Evolutionary conservation across 2,329 filamentous ascomycete genomes (phyloP), one percentile per base, ranked within the genome.

Genomic region (Fusarium sp.): DNA sequence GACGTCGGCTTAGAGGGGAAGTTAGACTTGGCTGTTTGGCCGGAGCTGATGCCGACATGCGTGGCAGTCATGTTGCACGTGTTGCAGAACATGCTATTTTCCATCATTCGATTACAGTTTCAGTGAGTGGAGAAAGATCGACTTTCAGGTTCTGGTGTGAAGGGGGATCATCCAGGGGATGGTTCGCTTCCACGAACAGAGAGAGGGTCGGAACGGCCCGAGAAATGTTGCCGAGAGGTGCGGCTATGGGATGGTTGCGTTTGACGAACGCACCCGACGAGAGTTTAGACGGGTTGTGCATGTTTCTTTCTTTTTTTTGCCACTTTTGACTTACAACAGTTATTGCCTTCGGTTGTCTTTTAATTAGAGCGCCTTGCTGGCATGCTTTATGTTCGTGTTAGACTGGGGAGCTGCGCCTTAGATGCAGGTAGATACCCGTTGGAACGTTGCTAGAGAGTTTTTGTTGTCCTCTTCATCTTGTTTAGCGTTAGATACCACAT

Each of bases 11-110:
- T 87, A 40, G 90, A 92, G 79, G 90, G 88, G 26, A 88, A 87
- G 78, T 80, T 87, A 64, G 90, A 92, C 77, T 80, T 92, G 69
- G 86, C 85, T 8, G 86, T 88, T 57, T 91, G 89, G 87, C 89
- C 90, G 3, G 90, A 91, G 80, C 78, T 92, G 73, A 78, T 92
- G 72, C 90, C 90, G 18, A 90, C 90, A 5, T 87, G 87, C 56
- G 87, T 90, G 20, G 88, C 87, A 22, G 89, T 91, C 22, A 88
- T 88, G 81, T 80, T 91, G 76, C 90, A 92, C 72, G 90, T 91
- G 51, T 75, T 91, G 78, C 90, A 92, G 79, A 92, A 91, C 76
- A 92, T 92, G 90, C 78, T 92, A 58, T 91, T 92, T 79, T 89
- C 88, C 45, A 91, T 92, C 72, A 87, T 91, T 36, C 84, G 89